Evolutionary conservation across 139 green algal species (phyloP).

Genomic region (Closterium sp.): DNA sequence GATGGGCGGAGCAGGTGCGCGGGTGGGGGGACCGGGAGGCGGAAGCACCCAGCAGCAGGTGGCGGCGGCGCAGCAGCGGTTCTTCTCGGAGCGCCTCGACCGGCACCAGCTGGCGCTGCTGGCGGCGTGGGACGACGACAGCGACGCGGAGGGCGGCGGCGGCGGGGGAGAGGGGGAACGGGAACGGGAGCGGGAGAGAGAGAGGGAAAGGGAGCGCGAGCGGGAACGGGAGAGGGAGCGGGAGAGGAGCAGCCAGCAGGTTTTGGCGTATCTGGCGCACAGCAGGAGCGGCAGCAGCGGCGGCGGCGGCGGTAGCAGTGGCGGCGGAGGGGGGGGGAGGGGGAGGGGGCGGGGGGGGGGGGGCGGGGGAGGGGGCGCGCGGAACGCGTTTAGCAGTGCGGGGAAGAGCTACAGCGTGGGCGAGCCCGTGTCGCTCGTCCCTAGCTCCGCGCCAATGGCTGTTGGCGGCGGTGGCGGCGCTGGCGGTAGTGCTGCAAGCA

Average conservation of each 20-base stretch:
- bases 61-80: not conserved
- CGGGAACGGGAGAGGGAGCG: not conserved
- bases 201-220: not conserved
- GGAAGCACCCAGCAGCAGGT: not conserved
- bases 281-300: not conserved
- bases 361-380: too few relatives aligned
- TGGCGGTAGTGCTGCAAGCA: not conserved
- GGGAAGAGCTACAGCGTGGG: not conserved
- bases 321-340: too few relatives aligned
- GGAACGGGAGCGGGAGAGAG: not conserved
- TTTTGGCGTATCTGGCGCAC: not conserved
- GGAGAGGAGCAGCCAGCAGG: not conserved
- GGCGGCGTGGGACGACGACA: conserved; percentile 23
- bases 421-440: not conserved
- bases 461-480: not conserved
- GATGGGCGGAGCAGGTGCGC: not conserved
- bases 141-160: conserved; percentile 55
- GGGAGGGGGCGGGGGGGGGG: too few relatives aligned
- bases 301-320: too few relatives aligned
- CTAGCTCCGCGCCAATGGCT: not conserved
- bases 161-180: conserved; percentile 51
- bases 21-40: not conserved
- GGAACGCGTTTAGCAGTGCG: not conserved
- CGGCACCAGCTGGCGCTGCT: not conserved
- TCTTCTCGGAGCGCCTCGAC: not conserved